A percentile compares a stretch with the other conserved stretches of the same genome.
Evolutionary conservation across 805 yeast species (phyloP).

Genomic region (Sungouiella thailandica): DNA sequence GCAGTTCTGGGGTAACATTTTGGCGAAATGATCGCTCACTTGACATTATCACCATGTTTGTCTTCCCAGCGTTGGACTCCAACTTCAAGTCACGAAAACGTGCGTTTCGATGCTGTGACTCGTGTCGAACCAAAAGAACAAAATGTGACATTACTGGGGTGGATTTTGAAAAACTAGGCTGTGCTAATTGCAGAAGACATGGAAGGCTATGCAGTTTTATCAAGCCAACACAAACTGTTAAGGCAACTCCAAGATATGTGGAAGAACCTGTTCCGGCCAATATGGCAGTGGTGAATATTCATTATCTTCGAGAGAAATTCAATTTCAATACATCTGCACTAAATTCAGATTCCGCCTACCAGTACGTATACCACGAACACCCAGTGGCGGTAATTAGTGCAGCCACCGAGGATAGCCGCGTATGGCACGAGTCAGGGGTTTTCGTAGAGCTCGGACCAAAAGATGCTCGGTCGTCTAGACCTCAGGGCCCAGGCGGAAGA

Average conservation of each 20-base stretch:
- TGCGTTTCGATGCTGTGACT: conserved; percentile 29
- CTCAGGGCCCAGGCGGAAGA: conserved; percentile 8
- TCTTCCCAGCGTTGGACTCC: conserved; percentile 32
- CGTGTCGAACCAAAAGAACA: conserved; percentile 24
- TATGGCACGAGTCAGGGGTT: conserved; percentile 24
- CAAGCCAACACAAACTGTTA: background rate
- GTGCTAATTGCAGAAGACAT: conserved; percentile 23
- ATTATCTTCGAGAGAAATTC: conserved; percentile 17
- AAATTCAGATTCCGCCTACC: conserved; percentile 16
- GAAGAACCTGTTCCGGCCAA: background rate
- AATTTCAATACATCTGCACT: conserved; percentile 22
- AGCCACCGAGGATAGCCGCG: conserved; percentile 13
- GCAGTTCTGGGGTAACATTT: no score
- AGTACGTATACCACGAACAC: conserved; percentile 21
- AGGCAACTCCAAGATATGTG: no score
- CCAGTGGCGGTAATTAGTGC: conserved; percentile 22
- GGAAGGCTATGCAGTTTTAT: conserved; percentile 13
- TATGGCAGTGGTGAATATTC: conserved; percentile 15
- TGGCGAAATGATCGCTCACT: no score
- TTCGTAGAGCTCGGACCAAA: conserved; percentile 12
- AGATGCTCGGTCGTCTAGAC: conserved; percentile 3
- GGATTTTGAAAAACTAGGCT: conserved; percentile 24
- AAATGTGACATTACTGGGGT: conserved; percentile 24
- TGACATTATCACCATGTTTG: no score
- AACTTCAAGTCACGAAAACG: conserved; percentile 31